phyloP scores from a whole-genome alignment of 768 basidiomycete genomes.

The Leccinum subtestaceum region DNA sequence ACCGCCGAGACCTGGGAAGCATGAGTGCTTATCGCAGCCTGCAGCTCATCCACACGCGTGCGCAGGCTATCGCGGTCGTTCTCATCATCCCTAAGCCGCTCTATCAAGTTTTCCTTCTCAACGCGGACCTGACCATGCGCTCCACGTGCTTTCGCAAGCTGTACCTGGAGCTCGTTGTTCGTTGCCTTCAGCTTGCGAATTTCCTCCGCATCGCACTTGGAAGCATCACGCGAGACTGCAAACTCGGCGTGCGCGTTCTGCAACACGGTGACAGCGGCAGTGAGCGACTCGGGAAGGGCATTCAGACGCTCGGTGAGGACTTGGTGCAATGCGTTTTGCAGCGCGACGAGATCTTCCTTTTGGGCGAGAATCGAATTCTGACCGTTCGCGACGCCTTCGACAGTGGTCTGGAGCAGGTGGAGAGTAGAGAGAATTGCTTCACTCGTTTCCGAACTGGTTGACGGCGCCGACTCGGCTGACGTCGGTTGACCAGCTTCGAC shows the following conservation, averaged over 20 bases:
- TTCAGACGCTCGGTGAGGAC: slow-evolving; percentile 52
- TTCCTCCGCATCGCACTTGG: slow-evolving; percentile 67
- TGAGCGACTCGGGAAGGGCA: slow-evolving; percentile 57
- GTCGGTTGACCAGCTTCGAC: slow-evolving; percentile 34
- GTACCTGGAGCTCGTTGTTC: slow-evolving; percentile 69
- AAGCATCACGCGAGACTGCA: slow-evolving; percentile 50
- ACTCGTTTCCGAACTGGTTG: slow-evolving; percentile 13
- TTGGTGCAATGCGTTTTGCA: slow-evolving; percentile 54
- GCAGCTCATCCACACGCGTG: slow-evolving; percentile 52
- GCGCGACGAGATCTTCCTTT: slow-evolving; percentile 44
- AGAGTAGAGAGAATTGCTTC: slow-evolving; percentile 36
- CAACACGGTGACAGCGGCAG: slow-evolving; percentile 49
- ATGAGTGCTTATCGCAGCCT: slow-evolving; percentile 42
- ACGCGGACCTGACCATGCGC: slow-evolving; percentile 76
- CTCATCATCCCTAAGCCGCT: slow-evolving; percentile 60
- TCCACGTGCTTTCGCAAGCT: slow-evolving; percentile 72
- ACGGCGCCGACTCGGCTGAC: slow-evolving; percentile 19
- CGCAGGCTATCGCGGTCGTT: slow-evolving; percentile 63
- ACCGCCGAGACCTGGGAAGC: slow-evolving; percentile 45
- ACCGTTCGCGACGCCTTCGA: slow-evolving; percentile 49
- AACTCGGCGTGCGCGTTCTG: slow-evolving; percentile 65
- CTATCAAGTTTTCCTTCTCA: slow-evolving; percentile 72
- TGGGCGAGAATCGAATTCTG: slow-evolving; percentile 50
- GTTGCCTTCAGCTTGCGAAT: slow-evolving; percentile 49
- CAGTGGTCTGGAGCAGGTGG: slow-evolving; percentile 43